Evolutionary conservation across 23 red algal genomes (phyloP).

Genomic region (Gracilaria caudata): DNA sequence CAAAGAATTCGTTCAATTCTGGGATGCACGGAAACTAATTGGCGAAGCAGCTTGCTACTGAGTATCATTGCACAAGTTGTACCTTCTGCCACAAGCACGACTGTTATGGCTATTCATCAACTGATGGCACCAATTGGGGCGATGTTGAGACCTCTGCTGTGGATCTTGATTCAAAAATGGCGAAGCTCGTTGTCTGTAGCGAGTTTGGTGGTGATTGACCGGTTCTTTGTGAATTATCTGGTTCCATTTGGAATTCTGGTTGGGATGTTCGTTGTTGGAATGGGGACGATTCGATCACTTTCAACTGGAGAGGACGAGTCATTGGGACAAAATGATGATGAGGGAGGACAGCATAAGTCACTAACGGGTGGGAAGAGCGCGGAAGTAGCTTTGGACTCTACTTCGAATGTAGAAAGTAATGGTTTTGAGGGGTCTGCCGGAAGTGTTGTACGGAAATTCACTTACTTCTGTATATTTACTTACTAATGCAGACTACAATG

Average conservation of each 20-base stretch:
- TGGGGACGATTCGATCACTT: neutral
- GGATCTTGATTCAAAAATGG: conserved; percentile 30
- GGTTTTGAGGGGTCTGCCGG: neutral
- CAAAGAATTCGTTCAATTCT: neutral
- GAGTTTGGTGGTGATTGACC: conserved; percentile 1
- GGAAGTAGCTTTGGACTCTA: neutral
- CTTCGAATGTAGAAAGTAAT: neutral
- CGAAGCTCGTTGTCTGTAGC: neutral
- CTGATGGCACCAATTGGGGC: conserved; percentile 36
- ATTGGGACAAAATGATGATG: neutral
- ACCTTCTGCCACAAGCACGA: conserved; percentile 1
- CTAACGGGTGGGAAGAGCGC: neutral
- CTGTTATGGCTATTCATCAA: conserved; percentile 44
- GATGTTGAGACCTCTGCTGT: conserved; percentile 6
- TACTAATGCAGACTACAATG: neutral
- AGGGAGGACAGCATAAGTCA: neutral
- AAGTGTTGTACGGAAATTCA: neutral
- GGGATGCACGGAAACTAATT: conserved; percentile 10
- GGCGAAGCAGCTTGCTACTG: conserved; percentile 2
- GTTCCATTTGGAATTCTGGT: neutral
- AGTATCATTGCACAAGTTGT: conserved; percentile 26
- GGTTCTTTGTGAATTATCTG: conserved; percentile 27
- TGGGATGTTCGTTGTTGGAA: neutral
- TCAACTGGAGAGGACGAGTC: neutral
- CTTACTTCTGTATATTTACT: neutral